Evolutionary conservation across 2,329 filamentous ascomycete genomes (phyloP), one percentile per base, ranked within the genome.

Genomic region (Diaporthe citriasiana): DNA sequence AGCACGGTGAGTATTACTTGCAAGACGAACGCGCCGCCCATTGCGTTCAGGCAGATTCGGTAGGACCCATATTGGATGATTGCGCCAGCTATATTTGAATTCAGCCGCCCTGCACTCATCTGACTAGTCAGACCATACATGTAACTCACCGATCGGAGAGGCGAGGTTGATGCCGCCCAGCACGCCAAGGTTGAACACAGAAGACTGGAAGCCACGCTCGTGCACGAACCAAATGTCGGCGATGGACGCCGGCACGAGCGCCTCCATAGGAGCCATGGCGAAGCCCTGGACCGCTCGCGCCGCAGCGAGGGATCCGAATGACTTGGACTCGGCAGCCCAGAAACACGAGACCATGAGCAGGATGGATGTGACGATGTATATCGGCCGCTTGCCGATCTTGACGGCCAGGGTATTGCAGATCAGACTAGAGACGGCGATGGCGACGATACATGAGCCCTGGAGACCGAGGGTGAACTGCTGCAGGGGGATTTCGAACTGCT

Each of bases 181-280:
- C 12, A 85, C 82, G 55, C 82, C 83, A 1, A 85, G 79, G 72
- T 84, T 84, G 76, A 85, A 85, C 7, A 85, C 80, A 15, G 83
- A 82, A 33, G 81, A 83, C 17, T 82, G 79, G 60, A 81, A 82
- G 0, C 84, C 84, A 70, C 84, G 79, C 74, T 85, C 83, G 76
- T 85, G 84, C n/a, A 85, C 82, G 71, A 83, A 85, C 78, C 82
- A 85, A 27, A 85, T 79, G 78, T 85, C 84, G 2, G 80, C 80
- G 75, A 85, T 84, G 0, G 82, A 83, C 13, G 83, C 83, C 1
- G 81, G 81, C 22, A 85, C 79, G 19, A 85, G 77, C 0, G 82
- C 82, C 65, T 84, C 83, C 76, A 84, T 79, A 0, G 82, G 82
- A 7, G 82, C 82, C 82, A 84, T 83, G 70, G 81, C 82, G 19